Conservation (phyloP, 495 filamentous ascomycete genomes). For the Venustampulla echinocandica region DNA sequence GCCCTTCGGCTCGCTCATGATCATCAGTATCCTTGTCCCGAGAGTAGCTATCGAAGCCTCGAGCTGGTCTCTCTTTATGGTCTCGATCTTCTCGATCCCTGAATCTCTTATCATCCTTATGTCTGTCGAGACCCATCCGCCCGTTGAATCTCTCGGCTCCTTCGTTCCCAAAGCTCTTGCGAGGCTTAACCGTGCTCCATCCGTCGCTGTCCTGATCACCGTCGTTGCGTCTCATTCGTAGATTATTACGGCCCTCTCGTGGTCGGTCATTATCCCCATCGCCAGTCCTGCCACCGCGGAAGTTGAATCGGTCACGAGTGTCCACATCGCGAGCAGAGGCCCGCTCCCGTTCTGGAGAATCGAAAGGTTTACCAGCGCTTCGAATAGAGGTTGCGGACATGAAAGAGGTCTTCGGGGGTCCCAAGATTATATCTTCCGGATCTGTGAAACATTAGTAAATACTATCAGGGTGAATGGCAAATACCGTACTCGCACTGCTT, state of each 20-base stretch:
- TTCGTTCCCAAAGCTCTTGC: conserved; percentile 56
- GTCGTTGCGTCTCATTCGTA: conserved; percentile 39
- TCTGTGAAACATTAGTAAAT: conserved; percentile 31
- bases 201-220: conserved; percentile 48
- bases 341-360: conserved; percentile 45
- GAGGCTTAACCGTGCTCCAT: conserved; percentile 52
- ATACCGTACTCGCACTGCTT: conserved; percentile 51
- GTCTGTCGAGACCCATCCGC: conserved; percentile 38
- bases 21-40: conserved; percentile 43
- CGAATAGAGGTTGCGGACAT: conserved; percentile 63
- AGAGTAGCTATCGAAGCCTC: conserved; percentile 39
- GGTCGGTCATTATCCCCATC: conserved; percentile 55
- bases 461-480: conserved; percentile 42
- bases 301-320: conserved; percentile 51
- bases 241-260: conserved; percentile 38
- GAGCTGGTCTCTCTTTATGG: conserved; percentile 32
- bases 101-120: conserved; percentile 30
- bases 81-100: conserved; percentile 41
- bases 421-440: conserved; percentile 77
- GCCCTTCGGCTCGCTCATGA: conserved; percentile 21
- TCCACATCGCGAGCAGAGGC: conserved; percentile 37
- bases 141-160: conserved; percentile 54
- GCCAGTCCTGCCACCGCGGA: conserved; percentile 51
- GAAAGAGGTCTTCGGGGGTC: conserved; percentile 80
- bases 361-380: conserved; percentile 42